phyloP scores from a whole-genome alignment of 2,329 filamentous ascomycete genomes.

The Ascochyta pisi region DNA sequence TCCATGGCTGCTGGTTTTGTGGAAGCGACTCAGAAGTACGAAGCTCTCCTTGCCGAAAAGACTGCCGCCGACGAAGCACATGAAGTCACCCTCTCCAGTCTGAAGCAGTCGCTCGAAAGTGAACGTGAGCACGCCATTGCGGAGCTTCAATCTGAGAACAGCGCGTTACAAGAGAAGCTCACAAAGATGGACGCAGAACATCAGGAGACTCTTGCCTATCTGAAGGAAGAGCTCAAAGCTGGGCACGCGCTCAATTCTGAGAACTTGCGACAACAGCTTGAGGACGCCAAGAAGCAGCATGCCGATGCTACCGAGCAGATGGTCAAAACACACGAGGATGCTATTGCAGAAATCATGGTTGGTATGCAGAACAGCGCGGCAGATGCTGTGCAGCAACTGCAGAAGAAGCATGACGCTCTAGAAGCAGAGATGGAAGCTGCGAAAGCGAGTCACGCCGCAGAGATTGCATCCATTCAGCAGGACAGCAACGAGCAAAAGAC shows the following conservation, averaged over 20 bases:
- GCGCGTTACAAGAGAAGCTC: slow-evolving; percentile 31
- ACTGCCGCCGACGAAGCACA: slow-evolving; percentile 37
- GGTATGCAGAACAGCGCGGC: slow-evolving; percentile 44
- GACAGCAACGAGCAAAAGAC: slow-evolving; percentile 25
- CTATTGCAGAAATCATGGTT: slow-evolving; percentile 45
- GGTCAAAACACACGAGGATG: slow-evolving; percentile 44
- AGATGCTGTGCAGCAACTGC: slow-evolving; percentile 43
- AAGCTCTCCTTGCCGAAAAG: slow-evolving; percentile 27
- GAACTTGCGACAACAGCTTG: slow-evolving; percentile 35
- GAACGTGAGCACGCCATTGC: slow-evolving; percentile 35
- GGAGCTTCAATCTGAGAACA: slow-evolving; percentile 36
- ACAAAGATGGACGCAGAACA: slow-evolving; percentile 39
- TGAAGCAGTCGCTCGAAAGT: slow-evolving; percentile 37
- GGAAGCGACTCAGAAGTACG: slow-evolving; percentile 19
- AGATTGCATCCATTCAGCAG: slow-evolving; percentile 30
- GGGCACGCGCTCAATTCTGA: slow-evolving; percentile 38
- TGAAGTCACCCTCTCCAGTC: slow-evolving; percentile 31
- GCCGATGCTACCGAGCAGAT: slow-evolving; percentile 38
- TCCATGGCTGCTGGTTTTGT: slow-evolving; percentile 13
- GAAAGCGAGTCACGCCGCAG: slow-evolving; percentile 27
- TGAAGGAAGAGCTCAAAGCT: slow-evolving; percentile 39
- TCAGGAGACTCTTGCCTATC: slow-evolving; percentile 38
- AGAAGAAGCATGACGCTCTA: slow-evolving; percentile 43
- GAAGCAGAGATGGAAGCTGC: slow-evolving; percentile 27
- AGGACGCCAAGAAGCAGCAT: slow-evolving; percentile 36